Percentiles rank a stretch among this genome's conserved stretches.
Conservation (phyloP, 768 basidiomycete species). For the Hygrophorus russula region DNA sequence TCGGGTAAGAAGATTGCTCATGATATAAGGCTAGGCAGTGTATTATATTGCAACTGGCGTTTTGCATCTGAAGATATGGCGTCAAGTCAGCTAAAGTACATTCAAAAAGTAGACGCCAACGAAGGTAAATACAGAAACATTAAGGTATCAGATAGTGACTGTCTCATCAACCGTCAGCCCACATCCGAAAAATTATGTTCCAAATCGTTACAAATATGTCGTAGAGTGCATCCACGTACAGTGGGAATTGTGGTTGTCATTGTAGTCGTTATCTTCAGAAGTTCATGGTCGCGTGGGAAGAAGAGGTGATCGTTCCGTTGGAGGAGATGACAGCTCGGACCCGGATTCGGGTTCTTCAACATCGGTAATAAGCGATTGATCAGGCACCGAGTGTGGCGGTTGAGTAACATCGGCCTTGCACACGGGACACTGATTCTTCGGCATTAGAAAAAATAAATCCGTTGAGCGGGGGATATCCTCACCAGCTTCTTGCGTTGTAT, state of each 20-base stretch:
- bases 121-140: too few species aligned
- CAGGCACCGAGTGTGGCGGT: constrained; percentile 21
- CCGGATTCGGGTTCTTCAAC: constrained; percentile 8
- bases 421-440: constrained; percentile 60
- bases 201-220: neutral
- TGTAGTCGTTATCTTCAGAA: constrained; percentile 1
- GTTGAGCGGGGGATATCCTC: constrained; percentile 18
- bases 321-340: neutral
- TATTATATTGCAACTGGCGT: too few species aligned
- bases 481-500: constrained; percentile 89
- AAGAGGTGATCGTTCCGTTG: constrained; percentile 9
- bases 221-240: neutral
- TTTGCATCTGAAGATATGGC: too few species aligned
- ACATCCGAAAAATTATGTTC: too few species aligned
- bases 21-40: neutral
- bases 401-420: constrained; percentile 90
- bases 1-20: constrained; percentile 11
- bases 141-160: too few species aligned
- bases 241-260: neutral
- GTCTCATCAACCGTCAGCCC: too few species aligned
- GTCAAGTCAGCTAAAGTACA: too few species aligned
- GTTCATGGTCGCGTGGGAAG: constrained; percentile 1
- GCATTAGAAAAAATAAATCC: neutral
- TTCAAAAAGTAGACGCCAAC: too few species aligned
- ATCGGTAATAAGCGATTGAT: constrained; percentile 2